These are phyloP conservation scores for Suillus subalutaceus DNA, from an alignment of 768 basidiomycete species.

Conservation along the genomic window DNA sequence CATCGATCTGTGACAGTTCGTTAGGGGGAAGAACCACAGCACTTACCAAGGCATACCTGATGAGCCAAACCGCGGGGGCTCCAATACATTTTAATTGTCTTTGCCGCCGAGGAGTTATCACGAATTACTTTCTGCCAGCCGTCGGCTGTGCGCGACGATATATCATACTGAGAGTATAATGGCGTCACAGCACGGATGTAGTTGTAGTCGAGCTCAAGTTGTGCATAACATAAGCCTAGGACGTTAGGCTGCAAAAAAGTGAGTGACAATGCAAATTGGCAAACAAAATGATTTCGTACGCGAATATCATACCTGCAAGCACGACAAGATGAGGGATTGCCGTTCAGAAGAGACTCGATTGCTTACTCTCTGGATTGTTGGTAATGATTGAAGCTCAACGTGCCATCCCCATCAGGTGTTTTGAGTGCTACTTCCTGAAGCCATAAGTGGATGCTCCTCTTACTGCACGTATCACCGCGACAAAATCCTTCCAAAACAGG, in stretches of 20 bases:
- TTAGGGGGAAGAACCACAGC: background rate
- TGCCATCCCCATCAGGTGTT: conserved; percentile 37
- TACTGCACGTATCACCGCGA: conserved; percentile 49
- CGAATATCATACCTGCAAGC: conserved; percentile 41
- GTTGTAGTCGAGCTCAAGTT: conserved; percentile 49
- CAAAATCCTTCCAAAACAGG: conserved; percentile 51
- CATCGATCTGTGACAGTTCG: conserved; percentile 36
- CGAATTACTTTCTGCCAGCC: conserved; percentile 33
- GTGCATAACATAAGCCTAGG: conserved; percentile 47
- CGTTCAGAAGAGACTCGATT: background rate
- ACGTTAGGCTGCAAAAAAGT: conserved; percentile 37
- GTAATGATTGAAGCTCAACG: conserved; percentile 45
- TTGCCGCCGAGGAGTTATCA: conserved; percentile 36
- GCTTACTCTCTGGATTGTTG: conserved; percentile 43
- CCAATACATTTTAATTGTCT: conserved; percentile 37
- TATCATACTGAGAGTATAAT: conserved; percentile 45
- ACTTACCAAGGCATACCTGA: conserved; percentile 17
- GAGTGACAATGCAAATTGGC: background rate
- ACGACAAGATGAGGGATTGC: background rate
- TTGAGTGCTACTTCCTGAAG: conserved; percentile 42
- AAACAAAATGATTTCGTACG: conserved; percentile 23
- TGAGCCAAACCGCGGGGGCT: conserved; percentile 22
- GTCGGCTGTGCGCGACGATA: conserved; percentile 29
- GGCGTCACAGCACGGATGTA: conserved; percentile 50
- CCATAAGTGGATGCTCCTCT: conserved; percentile 42